Evolutionary conservation across 805 yeast genomes (phyloP).

Genomic region (Kazachstania martiniae): DNA sequence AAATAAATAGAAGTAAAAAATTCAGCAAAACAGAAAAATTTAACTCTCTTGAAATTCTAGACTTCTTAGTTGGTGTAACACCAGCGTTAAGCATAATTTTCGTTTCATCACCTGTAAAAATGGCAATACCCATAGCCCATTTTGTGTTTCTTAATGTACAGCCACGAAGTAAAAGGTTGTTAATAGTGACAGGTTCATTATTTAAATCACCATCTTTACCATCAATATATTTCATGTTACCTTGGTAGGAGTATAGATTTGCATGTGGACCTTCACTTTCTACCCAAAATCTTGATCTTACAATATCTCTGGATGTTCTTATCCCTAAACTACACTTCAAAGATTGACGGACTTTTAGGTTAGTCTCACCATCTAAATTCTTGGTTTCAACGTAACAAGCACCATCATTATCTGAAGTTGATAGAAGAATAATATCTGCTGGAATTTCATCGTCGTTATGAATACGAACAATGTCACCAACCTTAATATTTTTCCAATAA

Average conservation of each 20-base stretch:
- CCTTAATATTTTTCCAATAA: conserved; percentile 57
- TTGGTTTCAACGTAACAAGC: conserved; percentile 72
- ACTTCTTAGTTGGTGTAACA: conserved; percentile 64
- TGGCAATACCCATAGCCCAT: conserved; percentile 72
- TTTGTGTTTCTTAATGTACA: conserved; percentile 70
- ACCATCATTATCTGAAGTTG: conserved; percentile 60
- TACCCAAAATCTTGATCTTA: conserved; percentile 49
- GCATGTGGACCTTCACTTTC: conserved; percentile 81
- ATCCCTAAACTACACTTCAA: conserved; percentile 47
- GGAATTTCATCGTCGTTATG: conserved; percentile 72
- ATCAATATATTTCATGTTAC: conserved; percentile 47
- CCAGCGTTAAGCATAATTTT: conserved; percentile 78
- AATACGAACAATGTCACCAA: conserved; percentile 64
- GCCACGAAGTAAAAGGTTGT: conserved; percentile 63
- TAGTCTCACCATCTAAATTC: conserved; percentile 74
- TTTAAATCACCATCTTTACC: conserved; percentile 17
- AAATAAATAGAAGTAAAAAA: conserved; percentile 48
- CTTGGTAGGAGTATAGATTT: conserved; percentile 66
- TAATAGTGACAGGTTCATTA: conserved; percentile 57
- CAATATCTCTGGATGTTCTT: conserved; percentile 38
- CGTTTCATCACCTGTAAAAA: conserved; percentile 69
- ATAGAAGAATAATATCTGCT: conserved; percentile 54
- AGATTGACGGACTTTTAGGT: conserved; percentile 66
- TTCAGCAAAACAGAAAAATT: conserved; percentile 61
- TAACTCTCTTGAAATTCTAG: conserved; percentile 62